phyloP scores from a whole-genome alignment of 2,329 filamentous ascomycete genomes.

The Gnomoniopsis sp. region DNA sequence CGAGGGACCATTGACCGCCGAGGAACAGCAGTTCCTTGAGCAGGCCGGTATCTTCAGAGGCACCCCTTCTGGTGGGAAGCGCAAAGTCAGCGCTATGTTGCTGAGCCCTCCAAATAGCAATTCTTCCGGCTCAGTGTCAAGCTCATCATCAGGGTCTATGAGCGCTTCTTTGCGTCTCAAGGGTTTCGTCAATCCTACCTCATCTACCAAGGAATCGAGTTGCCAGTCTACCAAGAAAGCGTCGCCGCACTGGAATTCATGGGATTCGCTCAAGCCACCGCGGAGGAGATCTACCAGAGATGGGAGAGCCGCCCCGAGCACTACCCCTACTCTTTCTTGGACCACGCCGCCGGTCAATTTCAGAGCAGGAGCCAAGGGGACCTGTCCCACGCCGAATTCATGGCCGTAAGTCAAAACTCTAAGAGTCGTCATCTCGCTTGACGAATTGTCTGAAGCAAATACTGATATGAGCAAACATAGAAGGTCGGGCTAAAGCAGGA shows the following conservation, averaged over 20 bases:
- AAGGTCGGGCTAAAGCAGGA: background rate
- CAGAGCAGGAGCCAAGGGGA: background rate
- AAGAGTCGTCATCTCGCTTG: background rate
- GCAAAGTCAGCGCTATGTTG: too few relatives aligned
- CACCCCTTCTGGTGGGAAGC: too few relatives aligned
- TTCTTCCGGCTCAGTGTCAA: too few relatives aligned
- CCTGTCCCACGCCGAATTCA: background rate
- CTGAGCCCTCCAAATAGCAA: too few relatives aligned
- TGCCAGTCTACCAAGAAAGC: background rate
- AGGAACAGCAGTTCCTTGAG: too few relatives aligned
- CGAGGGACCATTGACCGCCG: too few relatives aligned
- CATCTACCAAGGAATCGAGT: too few relatives aligned
- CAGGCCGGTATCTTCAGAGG: too few relatives aligned
- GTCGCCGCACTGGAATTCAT: background rate
- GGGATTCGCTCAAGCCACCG: background rate
- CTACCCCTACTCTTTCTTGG: background rate
- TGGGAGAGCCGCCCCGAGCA: background rate
- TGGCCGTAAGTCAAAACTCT: background rate
- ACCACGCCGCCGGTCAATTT: background rate
- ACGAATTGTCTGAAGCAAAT: background rate
- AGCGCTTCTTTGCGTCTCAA: too few relatives aligned
- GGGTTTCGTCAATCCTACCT: too few relatives aligned
- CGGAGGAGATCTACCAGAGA: background rate
- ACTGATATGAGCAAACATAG: background rate
- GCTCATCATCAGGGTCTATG: too few relatives aligned